These are phyloP conservation scores for Codiaeum variegatum DNA, from an alignment of 441 rosid species.

Conservation along the genomic window DNA sequence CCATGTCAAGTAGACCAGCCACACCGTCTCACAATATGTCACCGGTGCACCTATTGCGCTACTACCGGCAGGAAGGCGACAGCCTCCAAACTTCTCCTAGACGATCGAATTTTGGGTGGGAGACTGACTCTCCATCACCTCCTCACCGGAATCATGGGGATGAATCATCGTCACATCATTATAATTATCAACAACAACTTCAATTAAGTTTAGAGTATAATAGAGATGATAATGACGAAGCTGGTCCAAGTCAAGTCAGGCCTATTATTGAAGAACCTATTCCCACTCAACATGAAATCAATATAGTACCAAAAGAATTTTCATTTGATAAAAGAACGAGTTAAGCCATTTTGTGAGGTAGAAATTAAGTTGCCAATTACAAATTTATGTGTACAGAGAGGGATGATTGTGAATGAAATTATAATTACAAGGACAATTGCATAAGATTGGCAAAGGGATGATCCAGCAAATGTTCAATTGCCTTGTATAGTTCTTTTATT, in stretches of 20 bases:
- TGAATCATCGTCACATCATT: slow-evolving; percentile 8
- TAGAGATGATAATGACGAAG: slow-evolving; percentile 12
- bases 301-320: slow-evolving; percentile 30
- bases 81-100: slow-evolving; percentile 39
- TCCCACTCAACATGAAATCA: slow-evolving; percentile 29
- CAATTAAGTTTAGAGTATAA: neutral
- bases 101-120: slow-evolving; percentile 41
- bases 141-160: slow-evolving; percentile 14
- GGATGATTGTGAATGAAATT: neutral
- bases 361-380: no score
- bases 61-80: slow-evolving; percentile 36
- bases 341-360: neutral
- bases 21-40: slow-evolving; percentile 58
- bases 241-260: slow-evolving; percentile 1
- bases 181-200: neutral
- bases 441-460: neutral
- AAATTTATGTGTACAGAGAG: no score
- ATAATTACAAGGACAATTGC: neutral
- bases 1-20: slow-evolving; percentile 57
- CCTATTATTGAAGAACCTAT: neutral
- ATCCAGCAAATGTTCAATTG: neutral
- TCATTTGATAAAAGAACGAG: slow-evolving; percentile 37
- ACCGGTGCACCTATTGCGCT: slow-evolving; percentile 66
- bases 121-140: slow-evolving; percentile 39
- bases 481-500: slow-evolving; percentile 9